phyloP scores from a whole-genome alignment of 1,284 basidiomycete genomes.

The Ganoderma multipileum region DNA sequence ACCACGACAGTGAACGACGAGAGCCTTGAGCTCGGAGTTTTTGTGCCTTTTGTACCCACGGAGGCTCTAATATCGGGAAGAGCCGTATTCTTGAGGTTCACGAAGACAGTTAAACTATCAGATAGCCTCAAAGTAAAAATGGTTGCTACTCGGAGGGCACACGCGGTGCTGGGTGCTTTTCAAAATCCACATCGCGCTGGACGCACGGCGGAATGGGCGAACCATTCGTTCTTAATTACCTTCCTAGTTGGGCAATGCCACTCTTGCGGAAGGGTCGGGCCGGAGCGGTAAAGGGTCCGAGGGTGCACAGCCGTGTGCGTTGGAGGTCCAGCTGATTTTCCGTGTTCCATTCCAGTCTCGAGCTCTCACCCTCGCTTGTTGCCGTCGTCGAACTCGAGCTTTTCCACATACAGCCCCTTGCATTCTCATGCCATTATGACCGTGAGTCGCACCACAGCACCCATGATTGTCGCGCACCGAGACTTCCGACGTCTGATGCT shows the following conservation, averaged over 20 bases:
- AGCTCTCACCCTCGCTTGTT: not conserved
- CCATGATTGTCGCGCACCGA: not conserved
- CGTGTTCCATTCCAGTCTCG: not conserved
- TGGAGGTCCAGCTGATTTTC: slow-evolving; percentile 20
- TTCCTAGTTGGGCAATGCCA: slow-evolving; percentile 21
- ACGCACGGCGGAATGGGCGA: slow-evolving; percentile 2
- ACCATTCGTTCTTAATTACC: slow-evolving; percentile 28
- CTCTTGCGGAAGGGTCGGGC: slow-evolving; percentile 17
- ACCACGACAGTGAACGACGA: slow-evolving; percentile 2
- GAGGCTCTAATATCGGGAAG: slow-evolving; percentile 4
- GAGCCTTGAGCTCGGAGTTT: slow-evolving; percentile 6
- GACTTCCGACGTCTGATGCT: not conserved
- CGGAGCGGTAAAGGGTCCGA: slow-evolving; percentile 15
- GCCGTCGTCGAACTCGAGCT: slow-evolving; percentile 2
- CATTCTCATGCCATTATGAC: slow-evolving; percentile 15
- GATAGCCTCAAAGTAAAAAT: not conserved
- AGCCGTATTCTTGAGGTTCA: not conserved
- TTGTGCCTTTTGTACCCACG: slow-evolving; percentile 15
- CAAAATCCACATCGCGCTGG: not conserved
- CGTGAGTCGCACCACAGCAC: slow-evolving; percentile 11
- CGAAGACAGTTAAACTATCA: slow-evolving; percentile 1
- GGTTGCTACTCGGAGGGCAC: not conserved
- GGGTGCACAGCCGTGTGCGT: slow-evolving; percentile 27
- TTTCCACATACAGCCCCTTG: not conserved
- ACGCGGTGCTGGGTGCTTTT: slow-evolving; percentile 6